Evolutionary conservation across 2,329 filamentous ascomycete species (phyloP).

Genomic region (Calonectria hongkongensis): DNA sequence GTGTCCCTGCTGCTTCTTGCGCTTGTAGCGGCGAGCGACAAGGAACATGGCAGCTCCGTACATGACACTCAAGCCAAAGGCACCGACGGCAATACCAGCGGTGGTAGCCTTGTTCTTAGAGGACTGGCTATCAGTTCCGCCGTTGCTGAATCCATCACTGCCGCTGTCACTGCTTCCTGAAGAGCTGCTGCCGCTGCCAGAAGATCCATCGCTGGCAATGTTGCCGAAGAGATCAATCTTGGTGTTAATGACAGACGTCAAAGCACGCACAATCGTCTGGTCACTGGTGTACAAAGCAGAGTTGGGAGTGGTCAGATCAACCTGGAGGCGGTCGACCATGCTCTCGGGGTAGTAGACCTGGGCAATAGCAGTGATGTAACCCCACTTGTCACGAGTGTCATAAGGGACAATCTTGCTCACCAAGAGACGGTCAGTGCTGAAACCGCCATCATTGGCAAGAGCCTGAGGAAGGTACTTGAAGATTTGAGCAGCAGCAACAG

Average conservation of each 20-base stretch:
- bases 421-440: constrained; percentile 73
- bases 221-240: constrained; percentile 73
- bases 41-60: constrained; percentile 97
- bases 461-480: constrained; percentile 86
- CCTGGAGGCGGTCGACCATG: constrained; percentile 79
- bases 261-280: constrained; percentile 77
- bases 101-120: constrained; percentile 78
- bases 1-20: constrained; percentile 85
- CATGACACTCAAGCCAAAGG: constrained; percentile 85
- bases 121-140: constrained; percentile 69
- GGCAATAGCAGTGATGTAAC: constrained; percentile 87
- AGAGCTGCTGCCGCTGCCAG: constrained; percentile 54
- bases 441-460: constrained; percentile 77
- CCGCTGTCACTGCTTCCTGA: constrained; percentile 61
- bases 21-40: constrained; percentile 91
- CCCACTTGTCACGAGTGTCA: constrained; percentile 80
- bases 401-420: constrained; percentile 85
- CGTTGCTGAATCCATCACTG: constrained; percentile 65
- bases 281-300: constrained; percentile 85
- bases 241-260: constrained; percentile 89
- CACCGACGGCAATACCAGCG: constrained; percentile 83
- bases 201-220: constrained; percentile 61
- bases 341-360: constrained; percentile 82
- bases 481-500: constrained; percentile 87
- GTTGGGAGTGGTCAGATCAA: constrained; percentile 82